Percentiles rank a stretch among this genome's conserved stretches.
Evolutionary conservation across 2,329 filamentous ascomycete species (phyloP).

Genomic region (Leptographium wingfieldii): DNA sequence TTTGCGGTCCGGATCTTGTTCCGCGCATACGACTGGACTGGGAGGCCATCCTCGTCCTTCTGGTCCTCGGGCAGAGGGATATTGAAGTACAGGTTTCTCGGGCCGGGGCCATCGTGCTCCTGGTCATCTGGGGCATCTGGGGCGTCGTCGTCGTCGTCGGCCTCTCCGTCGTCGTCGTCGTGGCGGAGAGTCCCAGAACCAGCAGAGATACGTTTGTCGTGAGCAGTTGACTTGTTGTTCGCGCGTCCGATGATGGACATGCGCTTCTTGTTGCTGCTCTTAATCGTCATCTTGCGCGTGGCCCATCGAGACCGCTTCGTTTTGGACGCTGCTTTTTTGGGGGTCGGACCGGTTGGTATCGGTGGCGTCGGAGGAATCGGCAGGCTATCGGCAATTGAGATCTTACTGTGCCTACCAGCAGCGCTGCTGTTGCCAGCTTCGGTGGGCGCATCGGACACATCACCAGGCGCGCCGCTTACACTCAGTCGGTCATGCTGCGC

Average conservation of each 20-base stretch:
- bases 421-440: not conserved
- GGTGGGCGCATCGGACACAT: not conserved
- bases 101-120: conserved; percentile 27
- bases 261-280: conserved; percentile 67
- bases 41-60: conserved; percentile 69
- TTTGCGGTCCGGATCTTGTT: conserved; percentile 99
- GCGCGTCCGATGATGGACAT: conserved; percentile 68
- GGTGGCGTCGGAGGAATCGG: conserved; percentile 16
- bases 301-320: conserved; percentile 88
- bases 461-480: not conserved
- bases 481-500: not conserved
- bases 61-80: conserved; percentile 61
- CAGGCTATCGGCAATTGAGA: conserved; percentile 13
- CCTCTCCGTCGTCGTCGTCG: conserved; percentile 22
- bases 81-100: conserved; percentile 72
- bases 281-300: conserved; percentile 72
- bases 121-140: too few species aligned
- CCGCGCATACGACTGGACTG: conserved; percentile 56
- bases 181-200: conserved; percentile 20
- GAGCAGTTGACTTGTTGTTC: conserved; percentile 49
- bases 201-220: conserved; percentile 52
- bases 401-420: conserved; percentile 2
- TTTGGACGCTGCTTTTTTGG: conserved; percentile 8
- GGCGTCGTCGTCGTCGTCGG: conserved; percentile 24
- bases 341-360: not conserved